Percentiles rank a stretch among this genome's conserved stretches.
Conservation (phyloP, 176 grass and related monocot species). For the Triticum turgidum region DNA sequence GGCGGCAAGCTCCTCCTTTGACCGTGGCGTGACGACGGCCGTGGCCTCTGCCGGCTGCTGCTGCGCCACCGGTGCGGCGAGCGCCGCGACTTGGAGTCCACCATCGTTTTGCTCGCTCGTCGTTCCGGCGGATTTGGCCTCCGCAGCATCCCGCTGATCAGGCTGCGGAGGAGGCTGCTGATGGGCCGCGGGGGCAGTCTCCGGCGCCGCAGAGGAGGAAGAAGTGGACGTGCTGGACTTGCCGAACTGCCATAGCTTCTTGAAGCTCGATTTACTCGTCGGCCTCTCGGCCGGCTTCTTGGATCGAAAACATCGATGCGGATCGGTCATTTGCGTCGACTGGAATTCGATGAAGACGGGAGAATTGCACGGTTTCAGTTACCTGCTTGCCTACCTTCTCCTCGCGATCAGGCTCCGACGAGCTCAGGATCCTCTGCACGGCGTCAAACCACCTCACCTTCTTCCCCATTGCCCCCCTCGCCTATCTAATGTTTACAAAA, state of each 20-base stretch:
- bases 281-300: constrained; percentile 21
- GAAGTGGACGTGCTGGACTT: constrained; percentile 30
- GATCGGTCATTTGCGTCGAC: not conserved
- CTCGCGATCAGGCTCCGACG: constrained; percentile 30
- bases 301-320: not conserved
- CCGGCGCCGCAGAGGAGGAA: constrained; percentile 25
- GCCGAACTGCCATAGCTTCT: constrained; percentile 67
- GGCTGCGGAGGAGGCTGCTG: not conserved
- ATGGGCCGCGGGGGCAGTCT: not conserved
- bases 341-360: not conserved
- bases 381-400: constrained; percentile 50
- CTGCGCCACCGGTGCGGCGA: not conserved
- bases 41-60: constrained; percentile 6
- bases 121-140: not conserved
- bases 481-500: no score
- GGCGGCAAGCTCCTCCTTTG: constrained; percentile 53
- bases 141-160: not conserved
- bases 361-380: not conserved
- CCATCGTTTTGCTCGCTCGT: not conserved
- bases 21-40: constrained; percentile 5
- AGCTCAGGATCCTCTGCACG: constrained; percentile 58
- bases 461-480: constrained; percentile 40
- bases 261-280: constrained; percentile 48
- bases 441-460: constrained; percentile 62
- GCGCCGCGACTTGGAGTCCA: not conserved